Base-by-base conservation (phyloP, 805 yeast genomes). In the Yarrowia divulgata region DNA sequence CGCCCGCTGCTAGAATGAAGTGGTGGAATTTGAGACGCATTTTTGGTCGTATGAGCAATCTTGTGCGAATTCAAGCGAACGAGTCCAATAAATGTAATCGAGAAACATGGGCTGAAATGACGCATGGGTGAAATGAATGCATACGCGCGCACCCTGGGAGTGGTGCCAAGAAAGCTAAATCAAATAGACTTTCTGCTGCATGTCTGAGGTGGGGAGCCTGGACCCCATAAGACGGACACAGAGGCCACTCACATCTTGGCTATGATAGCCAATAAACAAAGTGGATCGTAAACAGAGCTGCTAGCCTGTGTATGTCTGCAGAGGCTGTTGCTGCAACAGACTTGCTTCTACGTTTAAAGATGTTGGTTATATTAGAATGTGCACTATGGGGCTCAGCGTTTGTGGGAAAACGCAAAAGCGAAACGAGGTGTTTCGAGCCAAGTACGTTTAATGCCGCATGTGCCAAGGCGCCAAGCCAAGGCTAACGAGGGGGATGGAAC, bases 11-110 rank as follows among this genome's bases (percentile, higher is more conserved):
- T 4, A 60, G 16, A 8, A 60, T n/a, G 39, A 60, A 52, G 18
- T 60, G 66, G 34, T 60, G 66, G 52, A 60, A 45, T 18, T 45
- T 42, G 40, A 60, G 42, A 60, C 52, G 66, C 66, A 60, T 60
- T 42, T 58, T 60, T 32, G 23, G 40, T 29, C 48, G 46, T 19
- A 19, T 40, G 64, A 3, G 50, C 40, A 32, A 29, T 35, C 37
- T 29, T 14, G 49, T 2, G 14, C 8, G 3, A n/a, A 23, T 3
- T 7, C 19, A 12, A 60, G 66, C 52, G 66, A 32, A 18, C 16
- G 29, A 49, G 49, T 50, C 18, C 66, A 60, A 60, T 60, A 60
- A 43, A 60, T 43, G 66, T 23, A 29, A 40, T n/a, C 23, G 18
- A 12, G 64, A 34, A 35, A 34, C 14, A n/a, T 10, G 8, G n/a